Conservation (phyloP, 148 eudicot species). For the Arctostaphylos glauca region DNA sequence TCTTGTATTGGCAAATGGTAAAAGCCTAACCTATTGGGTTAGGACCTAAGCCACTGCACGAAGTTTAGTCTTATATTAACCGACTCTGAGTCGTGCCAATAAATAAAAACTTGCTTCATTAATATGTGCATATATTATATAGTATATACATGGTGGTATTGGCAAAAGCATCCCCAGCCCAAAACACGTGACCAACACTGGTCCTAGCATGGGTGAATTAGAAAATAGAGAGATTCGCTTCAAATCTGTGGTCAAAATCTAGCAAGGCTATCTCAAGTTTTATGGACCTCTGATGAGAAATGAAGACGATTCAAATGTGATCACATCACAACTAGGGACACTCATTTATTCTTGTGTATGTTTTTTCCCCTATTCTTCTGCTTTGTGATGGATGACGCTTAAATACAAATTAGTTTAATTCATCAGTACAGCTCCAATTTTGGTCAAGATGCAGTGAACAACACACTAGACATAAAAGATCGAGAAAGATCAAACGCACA, state of each 20-base stretch:
- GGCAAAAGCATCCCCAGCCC: not conserved
- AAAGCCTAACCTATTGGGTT: too few species aligned
- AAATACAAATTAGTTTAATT: not conserved
- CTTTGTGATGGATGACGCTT: not conserved
- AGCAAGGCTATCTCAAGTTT: not conserved
- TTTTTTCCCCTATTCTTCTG: not conserved
- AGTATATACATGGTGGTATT: not conserved
- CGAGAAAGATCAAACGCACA: constrained; percentile 43
- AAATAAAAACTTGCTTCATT: not conserved
- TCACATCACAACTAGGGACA: not conserved
- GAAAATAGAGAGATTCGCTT: not conserved
- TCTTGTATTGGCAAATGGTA: not conserved
- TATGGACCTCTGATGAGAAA: not conserved
- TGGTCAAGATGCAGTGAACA: not conserved
- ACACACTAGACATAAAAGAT: constrained; percentile 8
- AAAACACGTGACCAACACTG: not conserved
- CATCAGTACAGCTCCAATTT: not conserved
- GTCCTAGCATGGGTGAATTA: not conserved
- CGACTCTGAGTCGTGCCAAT: not conserved
- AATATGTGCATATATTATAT: not conserved
- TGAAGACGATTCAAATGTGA: not conserved
- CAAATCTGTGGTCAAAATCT: not conserved
- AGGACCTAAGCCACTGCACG: too few species aligned
- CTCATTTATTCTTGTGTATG: not conserved
- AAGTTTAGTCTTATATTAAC: not conserved